Evolutionary conservation across 2,329 filamentous ascomycete species (phyloP), one percentile per base, ranked within the genome.

Genomic region (Trichoderma breve): DNA sequence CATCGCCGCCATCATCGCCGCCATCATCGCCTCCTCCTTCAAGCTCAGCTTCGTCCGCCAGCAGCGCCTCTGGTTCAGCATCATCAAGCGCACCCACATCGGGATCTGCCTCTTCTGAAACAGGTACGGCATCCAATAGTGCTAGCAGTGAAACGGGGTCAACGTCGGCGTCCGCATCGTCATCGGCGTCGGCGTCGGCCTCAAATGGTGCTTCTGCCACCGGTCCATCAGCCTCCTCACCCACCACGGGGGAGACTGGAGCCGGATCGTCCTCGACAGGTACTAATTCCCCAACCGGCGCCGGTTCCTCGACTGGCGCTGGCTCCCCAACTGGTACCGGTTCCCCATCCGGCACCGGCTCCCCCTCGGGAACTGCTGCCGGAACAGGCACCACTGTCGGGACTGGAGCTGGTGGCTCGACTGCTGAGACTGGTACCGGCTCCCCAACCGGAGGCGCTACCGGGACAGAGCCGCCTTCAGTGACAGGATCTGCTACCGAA

Each of bases 81-180:
- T 39, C 65, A n/a, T 51, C 43, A 51, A 51, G 43, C 34, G 24
- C 34, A 36, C 28, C 60, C 39, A 32, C 51, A 28, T 34, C 39
- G 39, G 57, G 47, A 51, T 43, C 57, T 34, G 18, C 28, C 57
- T 70, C 66, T 70, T 62, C 67, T 62, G 36, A 30, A 53, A 51
- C 30, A 62, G 67, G 57, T 60, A 69, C 66, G 66, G 18, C 36
- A 61, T 18, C 66, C 39, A 60, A 34, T 69, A 61, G 53, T 47
- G 55, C 55, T n/a, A 51, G 36, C 28, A 51, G 66, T 61, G 55
- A 61, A 53, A 36, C 67, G 57, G 58, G 57, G 65, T 60, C 66
- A 8, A 39, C 47, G 28, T 60, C 65, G 34, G n/a, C 39, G 21
- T 62, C 66, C 30, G 66, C 39, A 28, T 43, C 66, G 4, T 30